phyloP scores from a whole-genome alignment of 1,139 yeast species.

The Sugiyamaella novakii region DNA sequence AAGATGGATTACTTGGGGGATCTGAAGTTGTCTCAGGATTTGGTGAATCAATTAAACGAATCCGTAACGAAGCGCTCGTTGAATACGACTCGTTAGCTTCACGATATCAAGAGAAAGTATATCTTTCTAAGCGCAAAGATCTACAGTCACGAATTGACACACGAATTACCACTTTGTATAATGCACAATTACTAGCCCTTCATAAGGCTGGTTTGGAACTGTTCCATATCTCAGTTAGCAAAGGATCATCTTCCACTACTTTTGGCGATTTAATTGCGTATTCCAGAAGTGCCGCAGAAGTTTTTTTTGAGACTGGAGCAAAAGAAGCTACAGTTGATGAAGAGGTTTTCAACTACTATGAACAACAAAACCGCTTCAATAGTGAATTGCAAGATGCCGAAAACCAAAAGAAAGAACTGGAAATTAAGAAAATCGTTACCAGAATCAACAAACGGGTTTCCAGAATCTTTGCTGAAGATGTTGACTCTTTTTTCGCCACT shows the following conservation, averaged over 20 bases:
- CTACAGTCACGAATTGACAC: constrained; percentile 45
- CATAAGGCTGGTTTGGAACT: constrained; percentile 38
- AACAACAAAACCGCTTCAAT: constrained; percentile 30
- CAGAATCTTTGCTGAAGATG: constrained; percentile 34
- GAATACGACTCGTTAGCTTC: constrained; percentile 71
- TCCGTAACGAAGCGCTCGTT: constrained; percentile 47
- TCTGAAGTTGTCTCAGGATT: constrained; percentile 34
- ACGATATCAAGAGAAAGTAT: constrained; percentile 67
- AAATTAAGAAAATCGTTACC: constrained; percentile 41
- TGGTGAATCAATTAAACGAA: constrained; percentile 35
- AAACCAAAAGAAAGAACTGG: constrained; percentile 38
- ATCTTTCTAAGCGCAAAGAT: constrained; percentile 57
- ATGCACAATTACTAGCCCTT: constrained; percentile 45
- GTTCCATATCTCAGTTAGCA: constrained; percentile 32
- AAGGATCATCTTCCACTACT: constrained; percentile 11
- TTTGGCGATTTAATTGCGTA: constrained; percentile 26
- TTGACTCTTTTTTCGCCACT: constrained; percentile 39
- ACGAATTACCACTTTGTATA: constrained; percentile 44
- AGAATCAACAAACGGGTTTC: constrained; percentile 34
- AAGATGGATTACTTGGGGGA: constrained; percentile 30
- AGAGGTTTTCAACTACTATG: constrained; percentile 32
- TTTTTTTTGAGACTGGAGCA: constrained; percentile 30
- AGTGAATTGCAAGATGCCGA: constrained; percentile 39
- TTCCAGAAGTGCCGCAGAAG: constrained; percentile 27
- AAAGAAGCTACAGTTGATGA: constrained; percentile 34